These are phyloP conservation scores for Leccinellum luteum DNA, from an alignment of 768 basidiomycete species.

Conservation along the genomic window DNA sequence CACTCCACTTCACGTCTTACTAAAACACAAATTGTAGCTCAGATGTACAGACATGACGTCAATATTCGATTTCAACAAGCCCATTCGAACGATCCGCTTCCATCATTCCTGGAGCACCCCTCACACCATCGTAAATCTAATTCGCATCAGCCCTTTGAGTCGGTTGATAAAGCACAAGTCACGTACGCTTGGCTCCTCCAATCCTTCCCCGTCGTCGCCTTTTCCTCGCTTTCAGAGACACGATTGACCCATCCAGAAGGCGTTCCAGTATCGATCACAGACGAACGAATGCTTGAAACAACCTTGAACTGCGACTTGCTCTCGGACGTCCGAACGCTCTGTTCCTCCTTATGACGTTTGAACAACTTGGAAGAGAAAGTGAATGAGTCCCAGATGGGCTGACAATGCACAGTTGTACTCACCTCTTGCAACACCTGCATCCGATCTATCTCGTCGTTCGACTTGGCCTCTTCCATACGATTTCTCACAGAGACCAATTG, in stretches of 20 bases:
- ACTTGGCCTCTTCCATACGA: conserved; percentile 64
- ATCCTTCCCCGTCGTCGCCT: conserved; percentile 40
- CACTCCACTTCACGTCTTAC: not conserved
- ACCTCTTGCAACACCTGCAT: conserved; percentile 62
- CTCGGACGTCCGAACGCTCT: conserved; percentile 35
- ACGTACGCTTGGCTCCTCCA: conserved; percentile 56
- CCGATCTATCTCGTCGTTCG: conserved; percentile 37
- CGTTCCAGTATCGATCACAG: conserved; percentile 62
- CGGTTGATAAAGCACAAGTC: not conserved
- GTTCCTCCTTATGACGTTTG: conserved; percentile 54
- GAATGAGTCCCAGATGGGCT: not conserved
- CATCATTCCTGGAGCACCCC: not conserved
- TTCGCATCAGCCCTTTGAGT: not conserved
- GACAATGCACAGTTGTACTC: conserved; percentile 5
- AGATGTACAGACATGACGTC: not conserved
- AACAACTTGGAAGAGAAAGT: conserved; percentile 43
- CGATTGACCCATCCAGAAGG: conserved; percentile 74
- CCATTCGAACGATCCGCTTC: too few species aligned
- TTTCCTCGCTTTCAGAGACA: conserved; percentile 40
- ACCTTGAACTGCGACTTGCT: conserved; percentile 76
- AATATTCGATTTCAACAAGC: too few species aligned
- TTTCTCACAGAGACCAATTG: conserved; percentile 89
- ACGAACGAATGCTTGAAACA: conserved; percentile 66
- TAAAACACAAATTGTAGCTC: not conserved
- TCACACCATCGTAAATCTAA: conserved; percentile 16